Base-by-base conservation (phyloP, 345 rosid species). In the Hibiscus trionum region DNA sequence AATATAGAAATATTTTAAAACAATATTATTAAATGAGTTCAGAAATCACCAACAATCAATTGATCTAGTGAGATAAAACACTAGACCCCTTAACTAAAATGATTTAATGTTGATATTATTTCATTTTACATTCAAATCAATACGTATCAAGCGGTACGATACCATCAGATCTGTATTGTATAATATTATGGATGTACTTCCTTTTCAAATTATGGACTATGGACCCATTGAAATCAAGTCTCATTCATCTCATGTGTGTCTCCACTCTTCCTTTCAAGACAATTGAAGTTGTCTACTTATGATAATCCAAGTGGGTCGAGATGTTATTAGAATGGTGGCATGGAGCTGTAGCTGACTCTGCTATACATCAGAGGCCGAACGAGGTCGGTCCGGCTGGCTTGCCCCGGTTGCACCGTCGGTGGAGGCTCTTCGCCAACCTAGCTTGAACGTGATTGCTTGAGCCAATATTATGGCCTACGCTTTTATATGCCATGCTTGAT, bases 371-470 rank as follows among this genome's bases (percentile, higher is more conserved):
- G 73, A 42, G 61, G 77, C 73, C 73, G 69, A 31, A 72, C 77
- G 83, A 73, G 55, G 77, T 61, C 77, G 44, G 10, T 39, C 44
- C 44, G 44, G 2, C 10, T 39, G 44, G 44, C 44, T 39, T 78
- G 61, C 65, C 75, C 61, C 7, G 47, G 21, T 73, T 73, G 27
- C 76, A 26, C 37, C 57, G 27, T 24, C 14, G 70, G 71, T 76
- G 52, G 69, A 31, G 62, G 74, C 71, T 53, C 42, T 42, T 58
- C 52, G 66, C 80, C 84, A 78, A 79, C 84, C 80, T 78, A 66
- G 80, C 72, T 65, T 83, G 79, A 78, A 77, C 70, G 77, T 53
- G 80, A 83, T 78, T 71, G 60, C 3, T 19, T 42, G 60, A 10
- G 12, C 27, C 60, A 17, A 8, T 55, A 17, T 19, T 7, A 8